Conservation (phyloP, 2,329 filamentous ascomycete species). For the Fusarium coicis region DNA sequence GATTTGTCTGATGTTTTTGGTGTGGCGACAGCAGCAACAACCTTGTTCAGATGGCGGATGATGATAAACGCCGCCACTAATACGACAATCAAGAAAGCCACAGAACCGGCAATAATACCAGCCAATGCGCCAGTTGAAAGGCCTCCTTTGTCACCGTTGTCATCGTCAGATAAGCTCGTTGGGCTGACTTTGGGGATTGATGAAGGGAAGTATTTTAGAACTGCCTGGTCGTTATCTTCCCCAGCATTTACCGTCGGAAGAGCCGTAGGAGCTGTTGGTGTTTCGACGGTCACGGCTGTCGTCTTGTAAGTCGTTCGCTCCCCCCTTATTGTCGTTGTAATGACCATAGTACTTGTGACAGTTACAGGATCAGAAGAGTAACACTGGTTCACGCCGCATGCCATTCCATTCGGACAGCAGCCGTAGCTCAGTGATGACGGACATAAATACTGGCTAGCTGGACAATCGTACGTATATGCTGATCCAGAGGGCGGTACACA, state of each 20-base stretch:
- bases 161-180: slow-evolving; percentile 33
- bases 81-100: slow-evolving; percentile 60
- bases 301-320: slow-evolving; percentile 53
- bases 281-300: slow-evolving; percentile 53
- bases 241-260: slow-evolving; percentile 40
- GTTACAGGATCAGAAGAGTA: slow-evolving; percentile 60
- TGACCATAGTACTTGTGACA: slow-evolving; percentile 54
- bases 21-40: slow-evolving; percentile 54
- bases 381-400: slow-evolving; percentile 60
- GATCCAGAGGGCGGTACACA: slow-evolving; percentile 59
- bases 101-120: slow-evolving; percentile 64
- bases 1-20: slow-evolving; percentile 48
- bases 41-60: slow-evolving; percentile 60
- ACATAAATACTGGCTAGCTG: slow-evolving; percentile 59
- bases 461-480: slow-evolving; percentile 55
- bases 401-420: slow-evolving; percentile 63
- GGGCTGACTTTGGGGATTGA: slow-evolving; percentile 55
- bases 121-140: slow-evolving; percentile 58
- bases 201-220: slow-evolving; percentile 58
- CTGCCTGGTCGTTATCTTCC: slow-evolving; percentile 43
- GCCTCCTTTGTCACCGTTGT: slow-evolving; percentile 44
- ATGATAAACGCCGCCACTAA: slow-evolving; percentile 60
- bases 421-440: slow-evolving; percentile 62
- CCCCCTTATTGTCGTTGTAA: slow-evolving; percentile 58
- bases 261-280: slow-evolving; percentile 51